Evolutionary conservation across 2,329 filamentous ascomycete species (phyloP), one percentile per base, ranked within the genome.

Genomic region (Monilinia laxa): DNA sequence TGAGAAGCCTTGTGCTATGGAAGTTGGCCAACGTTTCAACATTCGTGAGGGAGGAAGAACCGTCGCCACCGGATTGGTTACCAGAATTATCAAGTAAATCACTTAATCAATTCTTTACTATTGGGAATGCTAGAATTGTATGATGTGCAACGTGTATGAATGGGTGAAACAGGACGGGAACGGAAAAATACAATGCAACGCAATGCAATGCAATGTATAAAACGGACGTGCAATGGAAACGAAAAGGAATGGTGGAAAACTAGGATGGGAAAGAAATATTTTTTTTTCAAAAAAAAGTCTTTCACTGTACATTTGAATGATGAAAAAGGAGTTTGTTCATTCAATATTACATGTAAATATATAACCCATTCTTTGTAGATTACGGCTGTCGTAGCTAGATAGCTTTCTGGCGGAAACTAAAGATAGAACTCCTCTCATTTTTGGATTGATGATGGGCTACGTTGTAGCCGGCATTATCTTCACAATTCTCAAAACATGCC

Each of bases 11-110:
- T 87, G 96, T 76, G 94, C 94, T 68, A 81, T 97, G 71, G 95
- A 99, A 83, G 82, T 87, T 70, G 94, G 95, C 74, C 92, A 97
- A 84, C 91, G 95, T 76, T 95, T 99, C 87, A 99, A 98, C 85
- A 88, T 99, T 78, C 92, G 95, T 81, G 95, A 99, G 84, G 95
- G 95, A 83, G 93, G 94, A 75, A 88, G 92, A 75, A 95, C 91
- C 68, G 90, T 95, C 67, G 91, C 91, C 74, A 95, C 91, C 74
- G 91, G 91, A 79, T 83, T 95, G 74, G 84, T 93, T 75, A 95
- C 91, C 72, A 88, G 89, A 75, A 88, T 95, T 76, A 69, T 85
- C 62, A 80, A 80, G 69, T 81, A 81, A 73, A 66, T 52, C 28
- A 49, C 47, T 14, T 18, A 23, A 42, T 59, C 31, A 40, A 23